Evolutionary conservation across 805 yeast genomes (phyloP).

Genomic region (Wickerhamomyces ciferrii): DNA sequence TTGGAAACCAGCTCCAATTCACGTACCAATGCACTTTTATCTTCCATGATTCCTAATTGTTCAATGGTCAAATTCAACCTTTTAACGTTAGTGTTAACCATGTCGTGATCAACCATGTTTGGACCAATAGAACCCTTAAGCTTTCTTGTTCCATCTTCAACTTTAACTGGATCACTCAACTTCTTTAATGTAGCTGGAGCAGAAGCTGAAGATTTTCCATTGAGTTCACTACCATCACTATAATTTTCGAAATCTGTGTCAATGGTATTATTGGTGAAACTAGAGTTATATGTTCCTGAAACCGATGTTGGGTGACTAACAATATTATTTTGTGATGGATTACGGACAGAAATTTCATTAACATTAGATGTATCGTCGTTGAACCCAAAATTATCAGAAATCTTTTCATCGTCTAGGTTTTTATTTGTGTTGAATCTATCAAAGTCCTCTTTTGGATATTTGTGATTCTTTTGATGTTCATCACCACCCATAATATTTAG

Average conservation of each 20-base stretch:
- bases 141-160: constrained; percentile 29
- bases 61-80: constrained; percentile 45
- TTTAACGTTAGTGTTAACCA: constrained; percentile 3
- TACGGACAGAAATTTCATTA: background rate
- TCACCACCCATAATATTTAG: background rate
- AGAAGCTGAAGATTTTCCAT: background rate
- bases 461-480: background rate
- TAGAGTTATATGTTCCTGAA: background rate
- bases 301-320: background rate
- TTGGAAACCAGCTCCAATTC: constrained; percentile 66
- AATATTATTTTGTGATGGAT: background rate
- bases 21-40: constrained; percentile 51
- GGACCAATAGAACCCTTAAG: constrained; percentile 13
- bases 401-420: too few species aligned
- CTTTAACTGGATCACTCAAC: background rate
- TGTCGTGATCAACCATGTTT: background rate
- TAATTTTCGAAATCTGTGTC: background rate
- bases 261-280: background rate
- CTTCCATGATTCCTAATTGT: constrained; percentile 56
- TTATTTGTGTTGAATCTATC: background rate
- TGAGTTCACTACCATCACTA: background rate
- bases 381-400: too few species aligned
- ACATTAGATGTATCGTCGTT: background rate
- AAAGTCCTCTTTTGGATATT: too few species aligned
- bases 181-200: background rate